These are phyloP conservation scores for Schizophyllum amplum DNA, from an alignment of 1,284 basidiomycete genomes.

Conservation along the genomic window DNA sequence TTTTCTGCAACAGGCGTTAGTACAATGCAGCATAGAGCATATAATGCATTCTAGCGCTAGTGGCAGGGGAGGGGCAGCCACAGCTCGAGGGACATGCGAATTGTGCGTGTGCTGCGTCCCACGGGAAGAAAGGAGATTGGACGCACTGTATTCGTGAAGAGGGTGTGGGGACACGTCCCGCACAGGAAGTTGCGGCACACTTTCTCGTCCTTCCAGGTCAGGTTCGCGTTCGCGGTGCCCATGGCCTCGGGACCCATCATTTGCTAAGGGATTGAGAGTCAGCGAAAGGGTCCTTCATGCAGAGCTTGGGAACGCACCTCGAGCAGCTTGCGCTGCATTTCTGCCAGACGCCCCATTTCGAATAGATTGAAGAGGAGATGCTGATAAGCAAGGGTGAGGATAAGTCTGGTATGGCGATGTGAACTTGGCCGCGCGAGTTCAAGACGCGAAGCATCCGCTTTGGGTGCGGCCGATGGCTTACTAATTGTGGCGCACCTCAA, in stretches of 20 bases:
- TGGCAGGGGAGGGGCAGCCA: too few species aligned
- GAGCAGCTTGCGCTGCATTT: constrained; percentile 90
- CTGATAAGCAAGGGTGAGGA: not conserved
- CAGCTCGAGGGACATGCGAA: too few species aligned
- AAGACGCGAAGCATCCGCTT: not conserved
- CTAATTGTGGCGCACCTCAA: not conserved
- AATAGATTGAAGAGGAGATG: not conserved
- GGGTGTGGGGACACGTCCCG: constrained; percentile 93
- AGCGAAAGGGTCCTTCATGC: constrained; percentile 8
- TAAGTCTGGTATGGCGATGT: not conserved
- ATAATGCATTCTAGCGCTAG: not conserved
- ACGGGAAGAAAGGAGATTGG: constrained; percentile 4
- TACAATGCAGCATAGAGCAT: not conserved
- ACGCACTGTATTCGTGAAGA: constrained; percentile 97
- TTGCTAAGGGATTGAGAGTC: constrained; percentile 51
- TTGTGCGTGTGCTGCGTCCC: too few species aligned
- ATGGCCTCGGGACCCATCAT: constrained; percentile 99
- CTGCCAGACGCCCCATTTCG: constrained; percentile 75
- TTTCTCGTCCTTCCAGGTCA: constrained; percentile 95
- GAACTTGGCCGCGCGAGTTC: not conserved
- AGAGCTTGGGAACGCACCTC: constrained; percentile 45
- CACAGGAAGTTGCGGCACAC: constrained; percentile 99
- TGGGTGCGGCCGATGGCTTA: not conserved
- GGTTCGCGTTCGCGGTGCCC: constrained; percentile 87
- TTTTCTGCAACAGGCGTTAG: constrained; percentile 67